A percentile compares a stretch with the other conserved stretches of the same genome.
These are phyloP conservation scores for Geotrichum europaeum DNA, from an alignment of 1,139 yeast species.

Conservation along the genomic window DNA sequence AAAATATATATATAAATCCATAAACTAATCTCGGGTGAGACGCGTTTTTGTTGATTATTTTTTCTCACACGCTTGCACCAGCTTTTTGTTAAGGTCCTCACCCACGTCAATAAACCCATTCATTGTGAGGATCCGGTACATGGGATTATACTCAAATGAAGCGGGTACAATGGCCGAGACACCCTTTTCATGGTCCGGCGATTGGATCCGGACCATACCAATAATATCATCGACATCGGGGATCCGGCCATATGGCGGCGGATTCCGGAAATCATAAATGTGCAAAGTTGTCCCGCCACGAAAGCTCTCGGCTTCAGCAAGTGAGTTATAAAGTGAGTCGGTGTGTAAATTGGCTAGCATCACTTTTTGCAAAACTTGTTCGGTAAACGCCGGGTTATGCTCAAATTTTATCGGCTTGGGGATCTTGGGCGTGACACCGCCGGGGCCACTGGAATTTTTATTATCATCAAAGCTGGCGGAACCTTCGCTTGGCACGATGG, in stretches of 20 bases:
- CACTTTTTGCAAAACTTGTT: conserved; percentile 30
- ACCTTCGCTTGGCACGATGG: background rate
- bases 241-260: conserved; percentile 61
- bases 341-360: conserved; percentile 35
- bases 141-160: conserved; percentile 53
- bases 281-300: conserved; percentile 14
- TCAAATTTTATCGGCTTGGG: conserved; percentile 13
- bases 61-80: conserved; percentile 31
- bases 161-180: conserved; percentile 40
- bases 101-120: conserved; percentile 55
- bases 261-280: conserved; percentile 59
- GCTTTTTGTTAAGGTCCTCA: conserved; percentile 46
- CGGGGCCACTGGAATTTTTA: background rate
- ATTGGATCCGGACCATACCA: conserved; percentile 59
- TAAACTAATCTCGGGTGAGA: background rate
- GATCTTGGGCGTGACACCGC: background rate
- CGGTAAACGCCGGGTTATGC: conserved; percentile 22
- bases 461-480: background rate
- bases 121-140: conserved; percentile 54
- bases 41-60: background rate
- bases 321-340: conserved; percentile 56
- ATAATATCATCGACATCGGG: conserved; percentile 67
- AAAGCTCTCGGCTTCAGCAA: conserved; percentile 53
- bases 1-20: background rate
- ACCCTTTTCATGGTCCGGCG: conserved; percentile 27